Evolutionary conservation across 805 yeast species (phyloP), one percentile per base, ranked within the genome.

Genomic region (Starmerella stigmatis): DNA sequence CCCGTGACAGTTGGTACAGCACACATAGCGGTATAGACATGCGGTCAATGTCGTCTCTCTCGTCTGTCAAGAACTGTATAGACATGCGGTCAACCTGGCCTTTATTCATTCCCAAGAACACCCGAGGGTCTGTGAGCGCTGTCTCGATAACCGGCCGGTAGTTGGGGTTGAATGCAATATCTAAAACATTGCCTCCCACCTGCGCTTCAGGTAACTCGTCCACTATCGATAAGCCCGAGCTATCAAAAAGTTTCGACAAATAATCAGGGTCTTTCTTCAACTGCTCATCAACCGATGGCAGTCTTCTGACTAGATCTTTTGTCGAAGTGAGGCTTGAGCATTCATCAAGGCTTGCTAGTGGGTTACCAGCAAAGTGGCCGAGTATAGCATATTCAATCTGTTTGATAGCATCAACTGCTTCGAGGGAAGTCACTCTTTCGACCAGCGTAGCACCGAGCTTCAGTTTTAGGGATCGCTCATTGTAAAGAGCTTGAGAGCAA

Each of bases 1-100:
- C 96, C 48, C 92, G 74, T 59, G 79, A 81, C 13, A 84, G 67
- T 39, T 75, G 72, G 63, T 75, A 86, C 44, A 86, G 59, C 40
- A 72, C 74, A 25, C 74, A 65, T 6, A 78, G 56, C 3, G 75
- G 64, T 1, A 86, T 86, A 17, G 49, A 59, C 37, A 44, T 43
- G 11, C 51, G 41, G 13, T 41, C 38, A 11, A 32, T 23, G 13
- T 11, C n/a, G n/a, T n/a, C 11, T 11, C 13, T n/a, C 3, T 19
- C 23, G 11, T 9, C 11, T 15, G 33, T 16, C 35, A 32, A 6
- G 8, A 32, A 17, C 10, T 32, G 22, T 17, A 22, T 17, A 1
- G n/a, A n/a, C n/a, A n/a, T n/a, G n/a, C n/a, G n/a, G n/a, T n/a
- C n/a, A n/a, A n/a, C n/a, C n/a, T n/a, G n/a, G 4, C 29, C 43